Evolutionary conservation across 768 basidiomycete species (phyloP), one percentile per base, ranked within the genome.

Genomic region (Calocybe gangraenosa): DNA sequence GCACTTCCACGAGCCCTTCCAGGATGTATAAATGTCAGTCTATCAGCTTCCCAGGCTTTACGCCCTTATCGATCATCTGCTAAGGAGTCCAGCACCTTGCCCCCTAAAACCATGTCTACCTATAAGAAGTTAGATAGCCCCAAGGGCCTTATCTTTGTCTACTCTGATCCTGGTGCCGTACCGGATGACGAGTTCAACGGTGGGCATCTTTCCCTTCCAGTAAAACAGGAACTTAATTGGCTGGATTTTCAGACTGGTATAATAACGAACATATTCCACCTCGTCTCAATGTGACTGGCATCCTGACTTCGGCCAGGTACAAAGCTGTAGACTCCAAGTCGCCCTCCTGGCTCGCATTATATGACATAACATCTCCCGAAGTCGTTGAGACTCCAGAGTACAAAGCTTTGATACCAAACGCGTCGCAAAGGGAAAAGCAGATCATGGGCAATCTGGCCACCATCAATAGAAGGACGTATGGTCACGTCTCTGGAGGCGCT

Each of bases 301-400:
- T 65, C 35, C 39, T 47, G 31, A 51, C 56, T 23, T 53, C 55
- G 7, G 35, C 49, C 13, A 56, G 64, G 19, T 65, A 62, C 54
- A 59, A 60, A 40, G 57, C 63, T n/a, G 36, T 43, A 3, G 64
- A 62, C 44, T 41, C 43, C n/a, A 40, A 54, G 39, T 48, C 53
- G 43, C 64, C 65, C 6, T 55, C 55, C 8, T 67, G 59, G 58
- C 54, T 65, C 10, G 58, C 62, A 2, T 44, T 64, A 10, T 64
- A 64, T 47, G 63, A 65, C 44, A 34, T 65, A 7, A 43, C 54
- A 3, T 53, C 54, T 14, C 53, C 55, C 2, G 54, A 56, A 14
- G 54, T 57, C 22, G 44, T 45, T 5, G 53, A 54, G 30, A 55
- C 48, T 25, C 50, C 54, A 6, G 54, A 45, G 40, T 65, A 58